Evolutionary conservation across 2,329 filamentous ascomycete species (phyloP).

Genomic region (Xylaria sp.): DNA sequence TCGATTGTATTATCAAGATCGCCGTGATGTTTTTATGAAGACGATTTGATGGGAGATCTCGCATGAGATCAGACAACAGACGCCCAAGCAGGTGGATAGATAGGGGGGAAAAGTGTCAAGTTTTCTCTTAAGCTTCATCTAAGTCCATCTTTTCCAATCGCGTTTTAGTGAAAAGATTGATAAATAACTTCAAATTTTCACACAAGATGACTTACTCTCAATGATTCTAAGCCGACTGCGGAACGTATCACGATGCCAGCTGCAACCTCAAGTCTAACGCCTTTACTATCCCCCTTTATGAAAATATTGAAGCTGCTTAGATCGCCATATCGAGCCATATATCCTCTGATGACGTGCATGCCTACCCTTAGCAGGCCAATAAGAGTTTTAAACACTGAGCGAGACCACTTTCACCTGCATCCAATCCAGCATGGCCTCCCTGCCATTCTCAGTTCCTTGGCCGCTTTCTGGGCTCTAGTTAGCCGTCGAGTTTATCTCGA

Average conservation of each 20-base stretch:
- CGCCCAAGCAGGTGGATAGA: background rate
- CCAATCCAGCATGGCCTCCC: slow-evolving; percentile 1
- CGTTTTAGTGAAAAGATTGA: background rate
- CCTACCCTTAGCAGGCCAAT: too few relatives aligned
- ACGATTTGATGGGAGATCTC: background rate
- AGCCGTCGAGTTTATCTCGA: background rate
- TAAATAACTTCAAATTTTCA: background rate
- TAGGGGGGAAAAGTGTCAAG: background rate
- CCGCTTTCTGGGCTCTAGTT: slow-evolving; percentile 1
- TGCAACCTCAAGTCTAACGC: too few relatives aligned
- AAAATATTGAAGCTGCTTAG: too few relatives aligned
- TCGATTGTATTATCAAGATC: background rate
- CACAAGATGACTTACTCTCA: background rate
- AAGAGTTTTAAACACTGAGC: background rate
- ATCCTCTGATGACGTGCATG: too few relatives aligned
- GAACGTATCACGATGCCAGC: too few relatives aligned
- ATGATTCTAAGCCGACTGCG: background rate
- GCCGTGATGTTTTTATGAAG: background rate
- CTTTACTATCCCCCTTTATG: too few relatives aligned
- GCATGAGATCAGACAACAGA: background rate
- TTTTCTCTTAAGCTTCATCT: background rate
- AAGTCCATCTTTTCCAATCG: background rate
- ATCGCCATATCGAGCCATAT: too few relatives aligned
- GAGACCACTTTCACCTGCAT: slow-evolving; percentile 5
- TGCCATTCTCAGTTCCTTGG: background rate